phyloP scores from a whole-genome alignment of 2,329 filamentous ascomycete species.

The Zopfia rhizophila region DNA sequence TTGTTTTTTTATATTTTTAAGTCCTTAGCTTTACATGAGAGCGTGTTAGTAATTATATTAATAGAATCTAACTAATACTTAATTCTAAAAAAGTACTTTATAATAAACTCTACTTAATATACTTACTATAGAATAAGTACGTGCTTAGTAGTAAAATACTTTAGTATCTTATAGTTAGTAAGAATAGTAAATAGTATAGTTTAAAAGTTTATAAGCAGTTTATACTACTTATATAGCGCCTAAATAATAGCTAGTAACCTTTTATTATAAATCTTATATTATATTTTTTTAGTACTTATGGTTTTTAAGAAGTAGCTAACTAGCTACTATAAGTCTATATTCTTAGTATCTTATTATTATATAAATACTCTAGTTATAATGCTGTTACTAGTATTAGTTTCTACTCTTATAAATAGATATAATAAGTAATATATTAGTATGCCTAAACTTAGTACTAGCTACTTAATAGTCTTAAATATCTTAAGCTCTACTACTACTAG shows the following conservation, averaged over 20 bases:
- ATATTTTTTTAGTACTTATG: constrained; percentile 30
- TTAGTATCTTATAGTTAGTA: constrained; percentile 41
- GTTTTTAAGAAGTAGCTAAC: constrained; percentile 38
- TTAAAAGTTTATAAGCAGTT: constrained; percentile 2
- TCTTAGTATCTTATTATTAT: constrained; percentile 15
- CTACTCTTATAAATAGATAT: constrained; percentile 34
- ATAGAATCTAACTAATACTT: constrained; percentile 1
- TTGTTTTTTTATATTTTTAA: constrained; percentile 1
- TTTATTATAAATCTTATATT: constrained; percentile 51
- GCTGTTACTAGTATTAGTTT: constrained; percentile 33
- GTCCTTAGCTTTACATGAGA: constrained; percentile 1
- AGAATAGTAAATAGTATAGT: constrained; percentile 29
- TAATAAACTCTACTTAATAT: constrained; percentile 20
- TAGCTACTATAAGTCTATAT: constrained; percentile 12
- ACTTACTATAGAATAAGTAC: constrained; percentile 35
- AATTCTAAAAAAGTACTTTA: constrained; percentile 3
- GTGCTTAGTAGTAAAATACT: constrained; percentile 39
- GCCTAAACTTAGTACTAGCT: not conserved
- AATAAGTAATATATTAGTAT: constrained; percentile 3
- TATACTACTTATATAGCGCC: constrained; percentile 34
- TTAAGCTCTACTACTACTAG: no score
- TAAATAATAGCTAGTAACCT: constrained; percentile 48
- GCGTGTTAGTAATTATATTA: no score
- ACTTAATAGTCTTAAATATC: not conserved
- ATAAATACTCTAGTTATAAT: constrained; percentile 14